Evolutionary conservation across 2,329 filamentous ascomycete genomes (phyloP), one percentile per base, ranked within the genome.

Genomic region (Alternaria sp.): DNA sequence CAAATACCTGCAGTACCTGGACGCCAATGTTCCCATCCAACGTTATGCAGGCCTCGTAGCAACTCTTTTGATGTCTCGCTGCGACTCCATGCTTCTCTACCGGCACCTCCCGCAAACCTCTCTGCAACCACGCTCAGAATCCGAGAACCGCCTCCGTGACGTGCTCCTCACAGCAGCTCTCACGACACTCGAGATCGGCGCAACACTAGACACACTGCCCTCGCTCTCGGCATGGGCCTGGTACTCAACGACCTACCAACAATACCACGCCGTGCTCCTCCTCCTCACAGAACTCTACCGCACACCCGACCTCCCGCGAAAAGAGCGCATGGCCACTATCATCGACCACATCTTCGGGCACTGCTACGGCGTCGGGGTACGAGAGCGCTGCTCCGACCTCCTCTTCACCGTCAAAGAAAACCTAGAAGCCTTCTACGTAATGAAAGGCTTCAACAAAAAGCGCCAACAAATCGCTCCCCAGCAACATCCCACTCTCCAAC

Each of bases 311-410:
- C 68, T 80, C 2, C 63, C 73, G 0, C 66, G 74, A 7, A 79
- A 77, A 66, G 76, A 80, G 43, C 68, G 78, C 55, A 80, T 80
- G 76, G 73, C 75, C 57, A 80, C 77, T 1, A 78, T 80, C 47
- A 79, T 80, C 62, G 77, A 79, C 65, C 78, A 80, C 59, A 76
- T 80, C 26, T 80, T 80, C 63, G 78, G 78, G 4, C 78, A 80
- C 64, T 79, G 78, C 66, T 80, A 80, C 60, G 78, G 77, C 59
- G 70, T 79, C 53, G 74, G 71, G 33, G 73, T 80, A 2, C 70
- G 75, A 20, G 76, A 80, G 51, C 73, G 78, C 15, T 79, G 78
- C 51, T 71, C 70, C 0, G 77, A 79, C 33, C 68, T 80, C 6
- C 68, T 80, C 12, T 78, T 75, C 71, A 78, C 75, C 2, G 76